Evolutionary conservation across 2,329 filamentous ascomycete genomes (phyloP), one percentile per base, ranked within the genome.

Genomic region (Gnomoniopsis smithogilvyi): DNA sequence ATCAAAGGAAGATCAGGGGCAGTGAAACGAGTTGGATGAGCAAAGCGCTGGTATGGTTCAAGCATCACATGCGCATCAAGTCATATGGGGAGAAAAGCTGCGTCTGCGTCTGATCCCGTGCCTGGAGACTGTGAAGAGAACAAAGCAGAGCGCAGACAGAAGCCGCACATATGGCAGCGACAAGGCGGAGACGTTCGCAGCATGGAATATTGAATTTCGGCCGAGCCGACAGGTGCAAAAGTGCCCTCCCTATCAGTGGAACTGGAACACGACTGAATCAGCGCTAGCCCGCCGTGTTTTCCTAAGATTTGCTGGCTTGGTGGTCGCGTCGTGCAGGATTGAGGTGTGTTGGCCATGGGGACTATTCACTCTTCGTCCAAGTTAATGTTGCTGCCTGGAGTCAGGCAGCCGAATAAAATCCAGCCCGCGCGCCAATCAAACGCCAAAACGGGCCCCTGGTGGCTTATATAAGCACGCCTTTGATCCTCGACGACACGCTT

Each of bases 351-450:
- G 26, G 26, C 26, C 26, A 30, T 30, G 4, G 26, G 26, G 8
- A 30, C 26, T 30, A 30, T 30, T 30, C 26, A 30, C 4, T 30
- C 26, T 30, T 30, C 11, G 45, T 54, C 21, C 43, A 21, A 47
- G 26, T 6, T 6, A 56, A 64, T 62, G 36, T 36, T 55, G 56
- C 22, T 54, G 52, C 52, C 52, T 54, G 52, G 47, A 47, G 52
- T 36, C 43, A 54, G 52, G 52, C 52, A 54, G 43, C 52, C 52
- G 30, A 54, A 54, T 54, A 54, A 54, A 46, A 15, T n/a, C 7
- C 36, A 41, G 36, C 8, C 3, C 17, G 11, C 12, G n/a, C 36
- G 17, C 17, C 12, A 14, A n/a, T n/a, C 36, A 41, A 14, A 41
- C 36, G 36, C 36, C 36, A 14, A 4, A 41, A 15, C 6, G 12